Percentiles rank a stretch among this genome's conserved stretches.
These are phyloP conservation scores for Aureobasidium pullulans DNA, from an alignment of 2,329 filamentous ascomycete genomes.

Conservation along the genomic window DNA sequence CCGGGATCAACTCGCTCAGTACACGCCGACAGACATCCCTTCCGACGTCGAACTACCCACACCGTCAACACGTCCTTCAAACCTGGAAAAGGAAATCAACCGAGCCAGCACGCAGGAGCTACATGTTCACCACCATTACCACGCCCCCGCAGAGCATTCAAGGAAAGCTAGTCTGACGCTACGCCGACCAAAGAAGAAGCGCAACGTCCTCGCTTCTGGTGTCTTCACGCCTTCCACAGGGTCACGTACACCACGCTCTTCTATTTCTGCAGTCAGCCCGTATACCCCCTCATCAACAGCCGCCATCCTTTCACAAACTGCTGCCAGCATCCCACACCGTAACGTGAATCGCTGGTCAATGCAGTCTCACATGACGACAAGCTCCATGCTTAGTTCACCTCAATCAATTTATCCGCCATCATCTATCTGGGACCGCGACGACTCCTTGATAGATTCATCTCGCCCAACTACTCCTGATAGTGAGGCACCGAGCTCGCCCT, in stretches of 20 bases:
- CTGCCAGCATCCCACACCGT: slow-evolving; percentile 49
- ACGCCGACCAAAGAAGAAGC: slow-evolving; percentile 64
- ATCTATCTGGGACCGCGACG: slow-evolving; percentile 68
- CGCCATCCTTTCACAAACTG: slow-evolving; percentile 56
- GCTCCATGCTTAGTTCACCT: slow-evolving; percentile 76
- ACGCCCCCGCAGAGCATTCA: slow-evolving; percentile 46
- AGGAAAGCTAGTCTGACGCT: slow-evolving; percentile 25
- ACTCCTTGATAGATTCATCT: slow-evolving; percentile 55
- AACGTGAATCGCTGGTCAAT: slow-evolving; percentile 55
- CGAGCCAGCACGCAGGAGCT: slow-evolving; percentile 66
- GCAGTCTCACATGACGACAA: slow-evolving; percentile 53
- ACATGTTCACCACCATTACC: slow-evolving; percentile 93
- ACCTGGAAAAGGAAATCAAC: slow-evolving; percentile 59
- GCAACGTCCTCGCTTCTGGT: slow-evolving; percentile 54
- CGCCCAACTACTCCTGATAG: slow-evolving; percentile 78
- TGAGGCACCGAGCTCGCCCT: slow-evolving; percentile 48
- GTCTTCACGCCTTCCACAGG: slow-evolving; percentile 37
- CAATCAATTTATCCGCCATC: slow-evolving; percentile 51
- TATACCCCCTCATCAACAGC: slow-evolving; percentile 43
- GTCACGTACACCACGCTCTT: slow-evolving; percentile 30
- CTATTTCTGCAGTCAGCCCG: slow-evolving; percentile 30
- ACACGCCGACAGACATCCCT: slow-evolving; percentile 56
- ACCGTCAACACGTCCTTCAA: slow-evolving; percentile 35
- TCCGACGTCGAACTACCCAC: slow-evolving; percentile 20
- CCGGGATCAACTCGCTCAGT: slow-evolving; percentile 70